Evolutionary conservation across 2,329 filamentous ascomycete genomes (phyloP).

Genomic region (Colletotrichum tabaci): DNA sequence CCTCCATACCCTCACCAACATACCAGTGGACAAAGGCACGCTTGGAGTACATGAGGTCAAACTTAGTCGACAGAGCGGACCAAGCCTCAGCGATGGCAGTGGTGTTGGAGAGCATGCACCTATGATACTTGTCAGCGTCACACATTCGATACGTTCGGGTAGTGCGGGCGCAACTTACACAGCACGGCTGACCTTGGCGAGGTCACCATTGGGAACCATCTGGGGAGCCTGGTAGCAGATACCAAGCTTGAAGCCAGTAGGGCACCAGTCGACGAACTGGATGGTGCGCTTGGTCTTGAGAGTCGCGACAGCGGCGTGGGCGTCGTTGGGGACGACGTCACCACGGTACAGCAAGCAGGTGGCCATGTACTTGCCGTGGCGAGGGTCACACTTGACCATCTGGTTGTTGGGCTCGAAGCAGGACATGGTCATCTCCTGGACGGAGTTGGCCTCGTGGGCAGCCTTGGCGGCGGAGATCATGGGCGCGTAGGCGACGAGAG

Average conservation of each 20-base stretch:
- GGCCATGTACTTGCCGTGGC: slow-evolving; percentile 99
- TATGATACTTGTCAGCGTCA: slow-evolving; percentile 51
- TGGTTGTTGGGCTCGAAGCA: slow-evolving; percentile 99
- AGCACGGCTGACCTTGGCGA: slow-evolving; percentile 97
- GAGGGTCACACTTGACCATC: slow-evolving; percentile 99
- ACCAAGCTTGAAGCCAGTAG: slow-evolving; percentile 99
- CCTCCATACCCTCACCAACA: slow-evolving; percentile 99
- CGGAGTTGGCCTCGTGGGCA: slow-evolving; percentile 97
- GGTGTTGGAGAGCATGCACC: slow-evolving; percentile 99
- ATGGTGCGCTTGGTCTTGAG: slow-evolving; percentile 99
- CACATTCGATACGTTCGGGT: not conserved
- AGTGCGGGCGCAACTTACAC: slow-evolving; percentile 78
- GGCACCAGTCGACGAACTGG: slow-evolving; percentile 99
- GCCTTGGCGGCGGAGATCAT: slow-evolving; percentile 96
- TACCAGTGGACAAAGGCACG: slow-evolving; percentile 99
- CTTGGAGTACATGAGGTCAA: slow-evolving; percentile 99
- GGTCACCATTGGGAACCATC: slow-evolving; percentile 95
- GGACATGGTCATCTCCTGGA: slow-evolving; percentile 98
- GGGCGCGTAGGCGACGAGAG: slow-evolving; percentile 94
- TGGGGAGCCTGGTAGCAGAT: slow-evolving; percentile 99
- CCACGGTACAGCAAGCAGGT: slow-evolving; percentile 98
- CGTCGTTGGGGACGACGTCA: slow-evolving; percentile 97
- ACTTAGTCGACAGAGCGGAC: slow-evolving; percentile 96
- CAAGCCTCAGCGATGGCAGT: slow-evolving; percentile 98
- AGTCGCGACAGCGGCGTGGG: slow-evolving; percentile 90